Percentiles rank a stretch among this genome's conserved stretches.
Conservation (phyloP, 176 grass and related monocot species). For the Triticum monococcum region DNA sequence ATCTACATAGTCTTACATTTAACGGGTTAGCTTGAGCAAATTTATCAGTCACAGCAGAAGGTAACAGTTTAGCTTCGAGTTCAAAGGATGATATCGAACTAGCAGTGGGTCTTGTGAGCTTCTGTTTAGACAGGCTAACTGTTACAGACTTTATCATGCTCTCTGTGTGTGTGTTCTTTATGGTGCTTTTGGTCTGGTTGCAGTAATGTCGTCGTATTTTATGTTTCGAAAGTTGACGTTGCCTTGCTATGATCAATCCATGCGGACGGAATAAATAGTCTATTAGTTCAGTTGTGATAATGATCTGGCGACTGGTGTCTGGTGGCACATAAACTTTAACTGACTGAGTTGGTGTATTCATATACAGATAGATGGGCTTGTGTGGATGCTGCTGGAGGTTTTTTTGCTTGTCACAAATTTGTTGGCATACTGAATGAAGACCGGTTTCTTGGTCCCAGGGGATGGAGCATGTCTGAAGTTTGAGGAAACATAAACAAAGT, state of each 20-base stretch:
- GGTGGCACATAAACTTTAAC: not conserved
- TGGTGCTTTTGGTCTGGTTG: too few species aligned
- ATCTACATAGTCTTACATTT: too few species aligned
- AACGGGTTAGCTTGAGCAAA: too few species aligned
- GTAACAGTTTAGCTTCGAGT: too few species aligned
- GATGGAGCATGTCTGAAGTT: slow-evolving; percentile 81
- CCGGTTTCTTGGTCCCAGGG: slow-evolving; percentile 62
- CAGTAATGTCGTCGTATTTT: not conserved
- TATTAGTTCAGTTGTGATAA: not conserved
- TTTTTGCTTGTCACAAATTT: slow-evolving; percentile 74
- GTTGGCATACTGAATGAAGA: slow-evolving; percentile 84
- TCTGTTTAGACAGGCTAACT: too few species aligned
- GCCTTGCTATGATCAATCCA: not conserved
- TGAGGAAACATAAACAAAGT: slow-evolving; percentile 68
- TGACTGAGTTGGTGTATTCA: slow-evolving; percentile 25
- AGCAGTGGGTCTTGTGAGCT: too few species aligned
- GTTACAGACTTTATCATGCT: too few species aligned
- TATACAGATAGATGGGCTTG: slow-evolving; percentile 59
- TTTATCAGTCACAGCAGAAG: too few species aligned
- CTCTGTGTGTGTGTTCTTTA: too few species aligned
- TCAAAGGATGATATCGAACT: too few species aligned
- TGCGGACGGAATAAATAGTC: not conserved
- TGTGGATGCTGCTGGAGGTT: slow-evolving; percentile 67
- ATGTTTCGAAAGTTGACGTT: not conserved
- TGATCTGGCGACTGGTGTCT: not conserved